These are phyloP conservation scores for Lasiodiplodia theobromae DNA, from an alignment of 2,329 filamentous ascomycete species.

Conservation along the genomic window DNA sequence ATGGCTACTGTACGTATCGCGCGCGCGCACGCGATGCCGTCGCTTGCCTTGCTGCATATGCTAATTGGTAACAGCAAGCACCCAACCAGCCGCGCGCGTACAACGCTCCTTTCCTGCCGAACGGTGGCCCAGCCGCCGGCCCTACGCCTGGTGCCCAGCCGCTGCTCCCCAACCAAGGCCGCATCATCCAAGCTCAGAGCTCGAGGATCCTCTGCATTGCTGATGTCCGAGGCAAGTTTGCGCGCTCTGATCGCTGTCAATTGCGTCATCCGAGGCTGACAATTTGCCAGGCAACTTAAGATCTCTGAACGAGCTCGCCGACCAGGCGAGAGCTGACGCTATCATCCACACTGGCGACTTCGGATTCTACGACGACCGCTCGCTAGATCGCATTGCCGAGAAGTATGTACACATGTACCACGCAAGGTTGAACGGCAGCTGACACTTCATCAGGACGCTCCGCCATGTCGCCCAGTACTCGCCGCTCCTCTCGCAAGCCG, in stretches of 20 bases:
- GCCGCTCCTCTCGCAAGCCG: slow-evolving; percentile 81
- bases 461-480: slow-evolving; percentile 99
- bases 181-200: slow-evolving; percentile 58
- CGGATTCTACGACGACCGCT: slow-evolving; percentile 97
- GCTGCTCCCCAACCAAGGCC: slow-evolving; percentile 61
- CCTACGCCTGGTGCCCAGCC: slow-evolving; percentile 54
- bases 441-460: slow-evolving; percentile 70
- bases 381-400: slow-evolving; percentile 94
- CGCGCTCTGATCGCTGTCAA: neutral
- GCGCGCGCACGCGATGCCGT: slow-evolving; percentile 12
- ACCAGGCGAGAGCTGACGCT: slow-evolving; percentile 92
- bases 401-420: slow-evolving; percentile 69
- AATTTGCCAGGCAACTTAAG: slow-evolving; percentile 78
- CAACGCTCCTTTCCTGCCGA: slow-evolving; percentile 55
- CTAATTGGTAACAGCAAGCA: slow-evolving; percentile 53
- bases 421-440: slow-evolving; percentile 33
- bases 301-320: slow-evolving; percentile 95
- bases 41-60: neutral
- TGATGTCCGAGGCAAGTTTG: slow-evolving; percentile 57
- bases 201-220: slow-evolving; percentile 59
- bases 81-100: slow-evolving; percentile 59
- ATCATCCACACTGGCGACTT: slow-evolving; percentile 99
- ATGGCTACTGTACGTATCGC: slow-evolving; percentile 35
- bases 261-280: slow-evolving; percentile 15
- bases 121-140: slow-evolving; percentile 53